Evolutionary conservation across 2,329 filamentous ascomycete species (phyloP), one percentile per base, ranked within the genome.

Genomic region (Biscogniauxia marginata): DNA sequence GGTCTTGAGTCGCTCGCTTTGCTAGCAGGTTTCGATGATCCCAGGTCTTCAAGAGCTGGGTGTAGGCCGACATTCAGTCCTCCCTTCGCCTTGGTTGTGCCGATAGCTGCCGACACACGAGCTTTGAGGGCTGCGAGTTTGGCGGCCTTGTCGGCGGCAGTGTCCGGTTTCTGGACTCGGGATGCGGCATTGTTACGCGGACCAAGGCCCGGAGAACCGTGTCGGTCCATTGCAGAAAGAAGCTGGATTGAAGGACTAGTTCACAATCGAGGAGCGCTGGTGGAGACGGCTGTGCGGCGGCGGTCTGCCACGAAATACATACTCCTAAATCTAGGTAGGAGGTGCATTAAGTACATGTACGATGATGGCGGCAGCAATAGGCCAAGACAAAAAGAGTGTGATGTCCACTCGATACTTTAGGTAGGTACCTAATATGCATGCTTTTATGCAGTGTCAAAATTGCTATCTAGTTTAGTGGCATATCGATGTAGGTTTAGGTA

Each of bases 91-190:
- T 70, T 70, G 48, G 50, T 81, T 19, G 76, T 76, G 60, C 78
- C 84, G 48, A 90, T 88, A 52, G 90, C 89, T 50, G 89, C 89
- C 49, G 89, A 88, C 11, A 95, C 88, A 64, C 90, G 84, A 21
- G 90, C 90, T 72, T 89, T 93, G 69, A 96, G 82, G 46, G 89
- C 87, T 49, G 90, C 91, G 62, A 93, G 79, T 61, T 84, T 80
- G 71, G 90, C 80, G 69, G 87, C 80, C 60, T 84, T 80, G 73
- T 91, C 80, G 68, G 87, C 80, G 61, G 83, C 77, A 18, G 82
- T 80, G 62, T 84, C 77, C 48, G 79, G 66, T 65, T 85, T 80
- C 67, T 83, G 79, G 25, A 86, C 73, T 58, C 82, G 77, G 21
- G 80, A 81, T 4, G 78, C 71, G 45, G 73, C 68, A 72, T 86